Conservation (phyloP, 768 basidiomycete genomes). For the Leccinum truebloodii region DNA sequence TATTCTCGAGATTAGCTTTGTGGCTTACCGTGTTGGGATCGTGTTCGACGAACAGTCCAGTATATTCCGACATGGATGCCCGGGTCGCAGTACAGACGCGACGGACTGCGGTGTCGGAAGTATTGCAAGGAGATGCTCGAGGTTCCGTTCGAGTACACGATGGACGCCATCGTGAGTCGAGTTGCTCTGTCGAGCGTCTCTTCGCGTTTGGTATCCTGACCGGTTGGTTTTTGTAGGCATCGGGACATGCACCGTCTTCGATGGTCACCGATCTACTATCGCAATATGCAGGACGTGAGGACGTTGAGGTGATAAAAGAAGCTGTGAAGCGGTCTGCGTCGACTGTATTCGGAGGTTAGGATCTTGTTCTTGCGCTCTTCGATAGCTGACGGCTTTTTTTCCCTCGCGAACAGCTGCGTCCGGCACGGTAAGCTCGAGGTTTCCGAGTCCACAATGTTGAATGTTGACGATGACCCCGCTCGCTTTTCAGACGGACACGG, state of each 20-base stretch:
- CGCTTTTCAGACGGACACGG: constrained; percentile 13
- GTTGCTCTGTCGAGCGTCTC: not conserved
- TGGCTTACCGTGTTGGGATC: no score
- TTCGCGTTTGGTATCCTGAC: not conserved
- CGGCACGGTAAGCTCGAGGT: not conserved
- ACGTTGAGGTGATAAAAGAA: not conserved
- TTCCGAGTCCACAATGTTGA: not conserved
- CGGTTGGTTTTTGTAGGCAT: not conserved
- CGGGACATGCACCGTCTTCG: constrained; percentile 2
- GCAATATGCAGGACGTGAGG: not conserved
- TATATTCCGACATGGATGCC: constrained; percentile 12
- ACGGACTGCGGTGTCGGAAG: constrained; percentile 5
- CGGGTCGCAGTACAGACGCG: constrained; percentile 6
- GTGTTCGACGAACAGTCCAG: constrained; percentile 1
- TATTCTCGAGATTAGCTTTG: not conserved
- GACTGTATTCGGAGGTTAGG: constrained; percentile 5
- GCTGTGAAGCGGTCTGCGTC: not conserved
- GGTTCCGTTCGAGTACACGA: not conserved
- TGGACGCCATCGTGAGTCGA: not conserved
- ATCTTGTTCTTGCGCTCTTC: no score
- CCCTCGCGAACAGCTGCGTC: not conserved
- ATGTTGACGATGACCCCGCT: no score
- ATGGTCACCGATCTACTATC: not conserved
- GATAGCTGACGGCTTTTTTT: no score
- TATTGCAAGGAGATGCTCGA: constrained; percentile 24